Percentiles rank a stretch among this genome's conserved stretches.
Conservation (phyloP, 805 yeast genomes). For the Yarrowia sp. region DNA sequence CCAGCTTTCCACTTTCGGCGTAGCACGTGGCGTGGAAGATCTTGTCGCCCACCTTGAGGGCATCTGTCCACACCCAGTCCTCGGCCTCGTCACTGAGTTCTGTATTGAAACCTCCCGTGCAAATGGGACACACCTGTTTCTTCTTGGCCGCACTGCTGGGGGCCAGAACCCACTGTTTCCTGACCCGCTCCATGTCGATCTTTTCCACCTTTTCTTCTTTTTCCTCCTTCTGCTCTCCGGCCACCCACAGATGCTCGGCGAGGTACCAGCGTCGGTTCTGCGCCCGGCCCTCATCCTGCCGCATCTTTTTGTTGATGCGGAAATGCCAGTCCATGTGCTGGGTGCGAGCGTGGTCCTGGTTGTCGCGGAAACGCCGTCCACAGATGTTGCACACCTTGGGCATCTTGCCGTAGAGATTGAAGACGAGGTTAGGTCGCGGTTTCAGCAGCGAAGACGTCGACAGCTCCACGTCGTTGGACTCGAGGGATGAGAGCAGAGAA, state of each 20-base stretch:
- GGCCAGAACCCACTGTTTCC: slow-evolving; percentile 54
- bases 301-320: slow-evolving; percentile 76
- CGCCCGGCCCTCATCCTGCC: slow-evolving; percentile 44
- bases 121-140: slow-evolving; percentile 60
- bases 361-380: slow-evolving; percentile 69
- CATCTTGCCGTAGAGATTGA: slow-evolving; percentile 51
- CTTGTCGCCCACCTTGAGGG: slow-evolving; percentile 48
- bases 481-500: slow-evolving; percentile 5
- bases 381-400: slow-evolving; percentile 85
- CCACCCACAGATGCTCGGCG: slow-evolving; percentile 66
- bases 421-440: slow-evolving; percentile 37
- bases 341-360: slow-evolving; percentile 40
- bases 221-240: slow-evolving; percentile 54
- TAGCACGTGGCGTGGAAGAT: slow-evolving; percentile 67
- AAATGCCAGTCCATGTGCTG: slow-evolving; percentile 95
- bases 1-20: slow-evolving; percentile 49
- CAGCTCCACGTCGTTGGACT: slow-evolving; percentile 34
- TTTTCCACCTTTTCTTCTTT: slow-evolving; percentile 27
- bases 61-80: slow-evolving; percentile 79
- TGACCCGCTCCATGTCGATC: slow-evolving; percentile 38
- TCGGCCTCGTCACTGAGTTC: slow-evolving; percentile 69
- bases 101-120: slow-evolving; percentile 63
- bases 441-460: slow-evolving; percentile 35
- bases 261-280: slow-evolving; percentile 83
- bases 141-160: slow-evolving; percentile 62